Evolutionary conservation across 495 filamentous ascomycete genomes (phyloP), one percentile per base, ranked within the genome.

Genomic region (Lichenothelia convexa): DNA sequence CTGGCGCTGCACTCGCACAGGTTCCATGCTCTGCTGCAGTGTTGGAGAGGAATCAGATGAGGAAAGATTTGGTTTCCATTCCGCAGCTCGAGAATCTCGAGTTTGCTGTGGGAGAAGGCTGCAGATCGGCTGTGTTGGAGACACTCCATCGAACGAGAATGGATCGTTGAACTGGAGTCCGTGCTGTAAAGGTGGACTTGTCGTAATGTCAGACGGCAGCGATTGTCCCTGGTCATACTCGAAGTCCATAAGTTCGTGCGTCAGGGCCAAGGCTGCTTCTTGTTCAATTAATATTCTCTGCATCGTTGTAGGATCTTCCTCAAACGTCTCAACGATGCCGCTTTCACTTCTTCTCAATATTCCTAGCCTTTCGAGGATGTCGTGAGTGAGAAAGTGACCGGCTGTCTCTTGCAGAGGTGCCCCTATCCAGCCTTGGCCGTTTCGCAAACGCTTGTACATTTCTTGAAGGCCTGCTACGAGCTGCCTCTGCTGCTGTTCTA

Each of bases 401-500:
- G 67, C 13, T 13, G 7, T 7, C 8, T 7, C 24, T 7, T 27
- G 7, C 44, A 76, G 48, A 5, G 49, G 61, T 12, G 63, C 55
- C 15, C 72, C 73, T 0, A 56, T 51, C 73, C 73, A 78, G 23
- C 57, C 55, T 44, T 68, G 57, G 24, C 66, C 62, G 18, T 56
- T 59, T 20, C 51, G 50, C 17, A 63, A 45, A 20, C 65, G 67
- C 34, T 57, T 57, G 46, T 77, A 78, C 21, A 75, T 46, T 51
- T 75, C 67, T 43, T 72, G 68, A 1, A 76, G 57, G 18, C 63
- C 72, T 27, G 71, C 53, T 32, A 76, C 71, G 3, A 78, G 58
- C 55, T 74, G 73, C 6, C 53, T 47, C 54, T 77, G 72, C 57
- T 78, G 72, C 44, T 75, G 70, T 44, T 78, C 73, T n/a, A 78